phyloP scores from a whole-genome alignment of 2,329 filamentous ascomycete species.

The Fusarium floridanum region DNA sequence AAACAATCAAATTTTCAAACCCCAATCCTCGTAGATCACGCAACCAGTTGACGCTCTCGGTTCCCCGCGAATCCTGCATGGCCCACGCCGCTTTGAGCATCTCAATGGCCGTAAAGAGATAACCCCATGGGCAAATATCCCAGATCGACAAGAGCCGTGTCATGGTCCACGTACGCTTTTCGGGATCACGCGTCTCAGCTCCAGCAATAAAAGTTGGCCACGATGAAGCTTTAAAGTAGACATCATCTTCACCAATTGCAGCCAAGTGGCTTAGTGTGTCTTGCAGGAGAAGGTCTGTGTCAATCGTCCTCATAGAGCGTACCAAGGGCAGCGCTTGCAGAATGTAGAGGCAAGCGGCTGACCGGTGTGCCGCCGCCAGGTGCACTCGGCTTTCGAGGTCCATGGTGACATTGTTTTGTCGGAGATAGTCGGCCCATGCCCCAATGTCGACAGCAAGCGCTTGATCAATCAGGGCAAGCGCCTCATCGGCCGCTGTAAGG shows the following conservation, averaged over 20 bases:
- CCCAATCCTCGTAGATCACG: constrained; percentile 58
- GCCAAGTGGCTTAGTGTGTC: constrained; percentile 66
- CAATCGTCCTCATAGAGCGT: constrained; percentile 53
- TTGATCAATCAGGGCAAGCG: constrained; percentile 56
- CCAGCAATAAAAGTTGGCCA: constrained; percentile 72
- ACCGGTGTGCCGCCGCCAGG: constrained; percentile 61
- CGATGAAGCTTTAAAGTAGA: constrained; percentile 70
- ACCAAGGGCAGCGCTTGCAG: constrained; percentile 58
- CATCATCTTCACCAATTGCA: constrained; percentile 60
- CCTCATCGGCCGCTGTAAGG: constrained; percentile 52
- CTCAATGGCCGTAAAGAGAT: constrained; percentile 64
- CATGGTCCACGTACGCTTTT: constrained; percentile 65
- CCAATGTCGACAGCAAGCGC: constrained; percentile 58
- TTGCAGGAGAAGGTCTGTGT: constrained; percentile 59
- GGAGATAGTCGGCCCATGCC: constrained; percentile 57
- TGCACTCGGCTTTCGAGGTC: constrained; percentile 59
- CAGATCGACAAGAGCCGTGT: constrained; percentile 60
- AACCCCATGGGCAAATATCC: constrained; percentile 63
- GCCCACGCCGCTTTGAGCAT: constrained; percentile 63
- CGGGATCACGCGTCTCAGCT: constrained; percentile 63
- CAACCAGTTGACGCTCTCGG: constrained; percentile 55
- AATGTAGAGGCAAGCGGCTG: constrained; percentile 62
- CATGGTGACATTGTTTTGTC: constrained; percentile 50
- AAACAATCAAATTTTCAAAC: constrained; percentile 63
- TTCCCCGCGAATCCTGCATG: constrained; percentile 53